Base-by-base conservation (phyloP, 176 grass and related monocot species). In the Rhynchospora tenuis region DNA sequence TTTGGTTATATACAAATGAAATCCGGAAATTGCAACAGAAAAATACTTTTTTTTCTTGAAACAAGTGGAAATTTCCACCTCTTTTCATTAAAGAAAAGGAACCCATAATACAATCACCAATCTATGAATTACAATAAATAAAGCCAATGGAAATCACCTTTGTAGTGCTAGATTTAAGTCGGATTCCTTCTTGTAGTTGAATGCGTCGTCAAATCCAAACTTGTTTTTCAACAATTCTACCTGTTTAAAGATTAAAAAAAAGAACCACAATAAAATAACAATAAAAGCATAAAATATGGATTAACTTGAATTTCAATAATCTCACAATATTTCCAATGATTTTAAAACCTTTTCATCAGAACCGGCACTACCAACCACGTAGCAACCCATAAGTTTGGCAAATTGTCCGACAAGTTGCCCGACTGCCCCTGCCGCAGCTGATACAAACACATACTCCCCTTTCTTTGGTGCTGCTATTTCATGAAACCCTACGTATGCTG, bases 361-460 rank as follows among this genome's bases (percentile, higher is more conserved):
- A 6, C 91, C 94, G 0, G 91, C 94, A 74, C 86, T 94, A 20
- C 94, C 94, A 26, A 97, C 94, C 6, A 92, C 94, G 64, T 48
- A 84, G 84, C 94, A 97, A 12, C 94, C 94, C 29, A 88, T 73
- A 16, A 97, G 84, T 72, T 90, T 86, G 33, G 88, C 89, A 88
- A 97, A 90, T 78, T 97, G 91, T 7, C 94, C 94, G 0, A 92
- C 94, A 5, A 94, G 86, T 84, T 97, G 94, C 0, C 94, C 91
- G 1, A 97, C 89, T 51, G 91, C 91, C 59, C 94, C 91, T 7
- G 89, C 77, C 0, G 94, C 94, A 9, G 91, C 89, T 0, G 94
- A 97, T 16, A 97, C 82, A 80, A 84, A 97, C 2, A 94, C 88
- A 3, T 83, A 50, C 27, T 94, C 89, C 7, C 90, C 94, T 7